Evolutionary conservation across 1,284 basidiomycete species (phyloP).

Genomic region (Lignosus rhinocerotis): DNA sequence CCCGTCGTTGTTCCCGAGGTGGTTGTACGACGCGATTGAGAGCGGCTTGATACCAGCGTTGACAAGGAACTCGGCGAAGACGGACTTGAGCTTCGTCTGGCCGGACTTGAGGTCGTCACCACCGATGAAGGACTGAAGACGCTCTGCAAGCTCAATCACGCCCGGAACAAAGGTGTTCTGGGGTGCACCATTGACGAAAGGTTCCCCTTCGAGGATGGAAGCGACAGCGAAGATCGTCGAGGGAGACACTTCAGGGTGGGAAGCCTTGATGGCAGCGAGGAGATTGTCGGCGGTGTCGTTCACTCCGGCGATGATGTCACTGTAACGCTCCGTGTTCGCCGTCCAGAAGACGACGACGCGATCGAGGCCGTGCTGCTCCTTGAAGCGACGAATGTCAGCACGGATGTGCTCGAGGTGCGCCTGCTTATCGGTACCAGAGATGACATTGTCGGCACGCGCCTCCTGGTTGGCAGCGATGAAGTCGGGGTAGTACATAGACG

Average conservation of each 20-base stretch:
- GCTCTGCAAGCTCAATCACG: conserved; percentile 90
- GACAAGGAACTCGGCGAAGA: conserved; percentile 96
- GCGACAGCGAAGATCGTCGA: conserved; percentile 96
- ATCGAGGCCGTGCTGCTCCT: conserved; percentile 81
- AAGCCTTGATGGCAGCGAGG: conserved; percentile 79
- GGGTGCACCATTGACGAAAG: conserved; percentile 97
- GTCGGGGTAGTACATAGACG: conserved; percentile 94
- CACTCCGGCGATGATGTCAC: conserved; percentile 90
- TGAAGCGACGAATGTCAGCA: conserved; percentile 93
- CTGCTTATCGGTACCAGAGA: conserved; percentile 87
- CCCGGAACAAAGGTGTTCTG: conserved; percentile 99
- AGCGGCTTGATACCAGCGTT: conserved; percentile 99
- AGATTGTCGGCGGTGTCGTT: conserved; percentile 95
- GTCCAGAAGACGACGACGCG: conserved; percentile 95
- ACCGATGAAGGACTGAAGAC: conserved; percentile 89
- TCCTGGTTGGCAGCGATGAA: conserved; percentile 99
- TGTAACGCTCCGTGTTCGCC: conserved; percentile 98
- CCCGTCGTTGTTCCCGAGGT: conserved; percentile 98
- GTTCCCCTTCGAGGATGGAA: conserved; percentile 91
- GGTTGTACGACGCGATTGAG: conserved; percentile 97
- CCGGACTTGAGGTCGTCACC: conserved; percentile 98
- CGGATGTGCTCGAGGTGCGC: conserved; percentile 93
- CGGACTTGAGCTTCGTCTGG: conserved; percentile 94
- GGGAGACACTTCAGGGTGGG: conserved; percentile 92
- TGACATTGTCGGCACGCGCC: conserved; percentile 90